Evolutionary conservation across 2,329 filamentous ascomycete genomes (phyloP).

Genomic region (Leptographium flavum): DNA sequence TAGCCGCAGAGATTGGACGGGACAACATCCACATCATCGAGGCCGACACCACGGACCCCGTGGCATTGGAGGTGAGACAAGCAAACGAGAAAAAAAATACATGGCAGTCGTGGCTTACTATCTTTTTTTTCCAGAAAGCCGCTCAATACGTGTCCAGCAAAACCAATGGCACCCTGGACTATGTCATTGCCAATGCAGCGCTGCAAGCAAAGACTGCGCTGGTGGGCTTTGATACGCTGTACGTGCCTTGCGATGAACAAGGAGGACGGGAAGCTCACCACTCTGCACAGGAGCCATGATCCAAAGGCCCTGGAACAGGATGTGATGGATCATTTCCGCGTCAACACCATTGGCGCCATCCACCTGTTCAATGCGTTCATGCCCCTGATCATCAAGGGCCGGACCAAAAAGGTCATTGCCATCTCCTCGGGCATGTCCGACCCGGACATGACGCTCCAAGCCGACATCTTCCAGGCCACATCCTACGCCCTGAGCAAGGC

Average conservation of each 20-base stretch:
- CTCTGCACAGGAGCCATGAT: conserved; percentile 15
- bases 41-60: conserved; percentile 25
- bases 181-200: conserved; percentile 36
- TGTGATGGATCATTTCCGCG: conserved; percentile 20
- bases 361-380: conserved; percentile 38
- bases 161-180: conserved; percentile 28
- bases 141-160: conserved; percentile 16
- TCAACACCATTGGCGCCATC: conserved; percentile 37
- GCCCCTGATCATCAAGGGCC: conserved; percentile 35
- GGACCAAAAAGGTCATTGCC: conserved; percentile 37
- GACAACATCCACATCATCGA: conserved; percentile 31
- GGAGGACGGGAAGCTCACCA: not conserved
- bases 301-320: conserved; percentile 20
- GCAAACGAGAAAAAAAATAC: not conserved
- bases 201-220: conserved; percentile 13
- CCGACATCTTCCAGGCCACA: conserved; percentile 19
- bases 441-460: conserved; percentile 21
- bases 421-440: conserved; percentile 36
- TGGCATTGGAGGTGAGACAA: conserved; percentile 20
- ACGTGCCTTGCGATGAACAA: not conserved
- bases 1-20: conserved; percentile 24
- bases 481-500: conserved; percentile 36
- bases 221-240: conserved; percentile 8
- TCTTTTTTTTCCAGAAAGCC: conserved; percentile 11
- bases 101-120: not conserved